phyloP scores from a whole-genome alignment of 768 basidiomycete species.

The Asterophora parasitica region DNA sequence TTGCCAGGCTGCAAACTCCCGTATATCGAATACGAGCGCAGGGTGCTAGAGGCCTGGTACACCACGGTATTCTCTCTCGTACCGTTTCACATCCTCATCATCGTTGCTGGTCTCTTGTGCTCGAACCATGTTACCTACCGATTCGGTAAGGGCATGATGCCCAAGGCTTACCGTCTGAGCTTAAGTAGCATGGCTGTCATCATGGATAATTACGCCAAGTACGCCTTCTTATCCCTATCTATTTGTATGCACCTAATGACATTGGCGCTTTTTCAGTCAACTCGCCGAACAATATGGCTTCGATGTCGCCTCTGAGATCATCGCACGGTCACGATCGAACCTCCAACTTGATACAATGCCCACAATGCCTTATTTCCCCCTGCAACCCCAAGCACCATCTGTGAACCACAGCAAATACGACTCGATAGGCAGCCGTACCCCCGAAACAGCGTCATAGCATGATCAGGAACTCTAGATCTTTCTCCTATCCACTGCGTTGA shows the following conservation, averaged over 20 bases:
- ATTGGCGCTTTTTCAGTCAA: too few relatives aligned
- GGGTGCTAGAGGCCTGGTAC: conserved; percentile 61
- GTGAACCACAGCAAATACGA: conserved; percentile 17
- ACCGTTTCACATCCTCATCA: conserved; percentile 61
- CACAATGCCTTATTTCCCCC: conserved; percentile 20
- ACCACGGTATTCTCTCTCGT: conserved; percentile 59
- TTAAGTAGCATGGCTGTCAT: conserved; percentile 74
- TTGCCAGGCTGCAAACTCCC: conserved; percentile 70
- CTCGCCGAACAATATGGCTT: conserved; percentile 70
- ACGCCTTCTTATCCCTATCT: conserved; percentile 17
- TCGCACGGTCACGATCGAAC: conserved; percentile 54
- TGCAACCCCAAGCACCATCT: conserved; percentile 9
- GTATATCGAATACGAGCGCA: conserved; percentile 55
- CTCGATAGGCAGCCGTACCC: conserved; percentile 19
- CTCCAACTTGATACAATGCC: conserved; percentile 33
- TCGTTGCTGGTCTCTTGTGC: conserved; percentile 61
- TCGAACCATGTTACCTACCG: conserved; percentile 84
- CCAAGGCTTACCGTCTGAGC: conserved; percentile 75
- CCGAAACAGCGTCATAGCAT: conserved; percentile 14
- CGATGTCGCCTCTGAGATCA: conserved; percentile 54
- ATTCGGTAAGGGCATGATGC: conserved; percentile 87
- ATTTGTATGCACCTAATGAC: neutral
- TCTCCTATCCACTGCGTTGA: neutral
- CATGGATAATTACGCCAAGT: conserved; percentile 83
- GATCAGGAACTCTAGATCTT: too few relatives aligned